phyloP scores from a whole-genome alignment of 345 rosid species.

The Barbarea vulgaris region DNA sequence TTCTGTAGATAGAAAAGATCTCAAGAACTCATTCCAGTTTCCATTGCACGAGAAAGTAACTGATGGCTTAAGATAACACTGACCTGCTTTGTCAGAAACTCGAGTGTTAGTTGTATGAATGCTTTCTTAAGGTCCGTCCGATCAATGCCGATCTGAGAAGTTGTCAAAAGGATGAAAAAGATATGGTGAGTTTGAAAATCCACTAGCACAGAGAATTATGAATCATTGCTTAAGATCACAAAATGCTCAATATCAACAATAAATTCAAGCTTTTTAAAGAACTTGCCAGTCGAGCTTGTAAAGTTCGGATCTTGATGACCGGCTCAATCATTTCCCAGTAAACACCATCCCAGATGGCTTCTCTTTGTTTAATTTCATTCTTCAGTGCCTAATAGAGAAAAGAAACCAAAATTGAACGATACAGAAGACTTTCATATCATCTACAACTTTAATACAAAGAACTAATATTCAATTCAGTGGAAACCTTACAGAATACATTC shows the following conservation, averaged over 20 bases:
- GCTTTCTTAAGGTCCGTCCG: conserved; percentile 66
- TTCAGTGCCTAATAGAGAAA: conserved; percentile 58
- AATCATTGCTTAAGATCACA: not conserved
- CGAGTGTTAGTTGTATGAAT: conserved; percentile 83
- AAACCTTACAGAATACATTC: conserved; percentile 87
- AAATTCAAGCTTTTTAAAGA: conserved; percentile 11
- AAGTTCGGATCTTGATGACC: conserved; percentile 71
- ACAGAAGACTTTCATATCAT: not conserved
- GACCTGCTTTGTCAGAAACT: conserved; percentile 89
- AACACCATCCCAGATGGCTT: conserved; percentile 68
- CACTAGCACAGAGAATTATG: not conserved
- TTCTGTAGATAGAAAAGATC: conserved; percentile 57
- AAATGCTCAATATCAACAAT: not conserved
- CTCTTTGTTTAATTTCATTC: conserved; percentile 86
- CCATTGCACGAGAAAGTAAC: conserved; percentile 5
- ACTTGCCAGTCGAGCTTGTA: conserved; percentile 92
- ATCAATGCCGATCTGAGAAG: conserved; percentile 82
- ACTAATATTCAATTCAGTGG: conserved; percentile 1
- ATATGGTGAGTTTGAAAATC: not conserved
- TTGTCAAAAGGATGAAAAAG: conserved; percentile 21
- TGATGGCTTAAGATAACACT: conserved; percentile 14
- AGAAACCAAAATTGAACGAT: conserved; percentile 21
- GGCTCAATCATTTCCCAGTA: conserved; percentile 95
- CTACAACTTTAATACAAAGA: not conserved
- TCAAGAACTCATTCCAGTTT: conserved; percentile 18